Evolutionary conservation across 140 eudicot species (phyloP).

Genomic region (Ambrosia hybrid): DNA sequence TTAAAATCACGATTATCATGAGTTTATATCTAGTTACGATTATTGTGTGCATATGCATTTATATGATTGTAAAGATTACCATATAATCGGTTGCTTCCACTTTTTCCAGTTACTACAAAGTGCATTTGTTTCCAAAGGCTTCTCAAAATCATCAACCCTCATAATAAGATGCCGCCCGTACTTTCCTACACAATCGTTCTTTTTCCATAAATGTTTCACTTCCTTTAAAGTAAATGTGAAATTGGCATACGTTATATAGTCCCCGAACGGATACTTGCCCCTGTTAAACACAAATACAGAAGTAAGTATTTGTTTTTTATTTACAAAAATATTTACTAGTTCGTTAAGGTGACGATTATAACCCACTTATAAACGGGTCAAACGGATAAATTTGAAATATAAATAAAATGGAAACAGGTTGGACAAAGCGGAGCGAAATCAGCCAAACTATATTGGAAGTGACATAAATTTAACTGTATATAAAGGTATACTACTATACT

Average conservation of each 20-base stretch:
- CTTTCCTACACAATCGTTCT: slow-evolving; percentile 57
- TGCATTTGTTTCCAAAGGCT: slow-evolving; percentile 65
- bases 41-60: too few species aligned
- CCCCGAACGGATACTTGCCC: slow-evolving; percentile 83
- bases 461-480: too few species aligned
- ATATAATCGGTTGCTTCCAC: slow-evolving; percentile 88
- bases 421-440: not conserved
- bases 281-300: slow-evolving; percentile 36
- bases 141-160: slow-evolving; percentile 79
- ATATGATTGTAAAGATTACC: slow-evolving; percentile 38
- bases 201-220: slow-evolving; percentile 90
- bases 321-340: not conserved
- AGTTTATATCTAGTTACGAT: not conserved
- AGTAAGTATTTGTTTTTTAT: slow-evolving; percentile 14
- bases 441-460: not conserved
- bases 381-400: not conserved
- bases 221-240: slow-evolving; percentile 71
- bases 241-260: slow-evolving; percentile 66
- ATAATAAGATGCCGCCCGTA: slow-evolving; percentile 64
- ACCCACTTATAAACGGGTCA: not conserved
- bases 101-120: slow-evolving; percentile 81
- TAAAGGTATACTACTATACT: not conserved
- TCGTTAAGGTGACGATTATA: not conserved
- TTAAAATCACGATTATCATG: not conserved
- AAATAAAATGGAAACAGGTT: not conserved